Conservation (phyloP, 345 rosid genomes). For the Abelmoschus esculentus region DNA sequence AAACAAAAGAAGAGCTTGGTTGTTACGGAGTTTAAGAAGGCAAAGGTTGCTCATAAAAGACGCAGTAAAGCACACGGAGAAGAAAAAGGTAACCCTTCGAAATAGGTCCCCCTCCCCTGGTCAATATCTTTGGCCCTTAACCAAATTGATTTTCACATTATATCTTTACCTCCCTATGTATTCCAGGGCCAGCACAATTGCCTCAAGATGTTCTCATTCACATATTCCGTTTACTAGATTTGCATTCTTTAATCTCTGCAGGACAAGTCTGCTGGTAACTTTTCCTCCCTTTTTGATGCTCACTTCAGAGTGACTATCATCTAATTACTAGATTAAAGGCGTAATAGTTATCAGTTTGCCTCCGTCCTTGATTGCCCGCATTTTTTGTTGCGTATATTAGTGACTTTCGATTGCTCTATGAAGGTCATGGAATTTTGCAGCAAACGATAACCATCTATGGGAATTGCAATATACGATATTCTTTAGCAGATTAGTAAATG, state of each 20-base stretch:
- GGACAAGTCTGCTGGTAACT: conserved; percentile 60
- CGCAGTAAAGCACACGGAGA: conserved; percentile 35
- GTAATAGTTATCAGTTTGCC: background rate
- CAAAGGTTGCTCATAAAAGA: conserved; percentile 69
- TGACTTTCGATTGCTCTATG: conserved; percentile 17
- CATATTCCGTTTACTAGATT: conserved; percentile 62
- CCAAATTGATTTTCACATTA: background rate
- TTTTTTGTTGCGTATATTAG: conserved; percentile 2
- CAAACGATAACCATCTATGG: conserved; percentile 54
- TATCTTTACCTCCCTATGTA: background rate
- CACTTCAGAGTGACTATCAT: background rate
- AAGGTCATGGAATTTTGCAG: conserved; percentile 80
- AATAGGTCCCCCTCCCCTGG: no score
- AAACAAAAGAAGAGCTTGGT: conserved; percentile 81
- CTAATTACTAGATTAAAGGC: background rate
- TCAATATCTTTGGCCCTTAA: background rate
- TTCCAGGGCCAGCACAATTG: conserved; percentile 48
- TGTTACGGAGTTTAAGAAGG: conserved; percentile 58
- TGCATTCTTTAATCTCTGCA: conserved; percentile 46
- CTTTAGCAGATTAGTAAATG: conserved; percentile 11
- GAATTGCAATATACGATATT: conserved; percentile 31
- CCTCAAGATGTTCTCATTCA: conserved; percentile 63
- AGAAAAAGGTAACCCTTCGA: conserved; percentile 26
- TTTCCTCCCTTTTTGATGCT: conserved; percentile 1
- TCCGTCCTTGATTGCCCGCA: background rate